Conservation (phyloP, 257 asterid genomes). For the Haberlea rhodopensis region DNA sequence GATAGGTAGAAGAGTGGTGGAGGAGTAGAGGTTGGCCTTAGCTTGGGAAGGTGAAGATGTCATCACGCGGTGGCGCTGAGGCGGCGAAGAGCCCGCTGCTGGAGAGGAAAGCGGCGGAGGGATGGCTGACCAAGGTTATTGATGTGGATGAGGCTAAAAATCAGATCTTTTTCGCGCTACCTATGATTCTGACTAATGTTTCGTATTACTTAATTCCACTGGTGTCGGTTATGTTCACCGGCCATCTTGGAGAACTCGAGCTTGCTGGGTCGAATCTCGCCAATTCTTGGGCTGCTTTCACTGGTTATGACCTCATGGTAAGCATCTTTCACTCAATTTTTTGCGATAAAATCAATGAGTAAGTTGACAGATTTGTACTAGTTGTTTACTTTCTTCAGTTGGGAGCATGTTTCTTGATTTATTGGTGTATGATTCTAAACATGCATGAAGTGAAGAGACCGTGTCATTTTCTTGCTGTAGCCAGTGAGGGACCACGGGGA, state of each 20-base stretch:
- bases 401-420: too few relatives aligned
- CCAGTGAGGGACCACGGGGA: too few relatives aligned
- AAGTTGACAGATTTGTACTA: too few relatives aligned
- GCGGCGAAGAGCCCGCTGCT: slow-evolving; percentile 27
- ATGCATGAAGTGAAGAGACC: too few relatives aligned
- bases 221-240: slow-evolving; percentile 80
- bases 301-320: slow-evolving; percentile 72
- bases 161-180: slow-evolving; percentile 55
- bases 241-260: slow-evolving; percentile 71
- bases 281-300: slow-evolving; percentile 67
- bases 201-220: slow-evolving; percentile 52
- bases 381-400: too few relatives aligned
- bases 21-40: too few relatives aligned
- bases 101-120: slow-evolving; percentile 16
- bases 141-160: slow-evolving; percentile 60
- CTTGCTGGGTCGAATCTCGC: slow-evolving; percentile 76
- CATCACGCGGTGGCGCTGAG: slow-evolving; percentile 22
- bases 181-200: slow-evolving; percentile 54
- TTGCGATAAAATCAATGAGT: neutral
- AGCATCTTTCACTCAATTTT: too few relatives aligned
- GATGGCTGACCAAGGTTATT: slow-evolving; percentile 39
- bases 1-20: too few relatives aligned
- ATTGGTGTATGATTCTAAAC: too few relatives aligned
- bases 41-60: slow-evolving; percentile 28
- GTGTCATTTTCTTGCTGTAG: too few relatives aligned